Conservation (phyloP, 1,284 basidiomycete species). For the Trametes sp. region DNA sequence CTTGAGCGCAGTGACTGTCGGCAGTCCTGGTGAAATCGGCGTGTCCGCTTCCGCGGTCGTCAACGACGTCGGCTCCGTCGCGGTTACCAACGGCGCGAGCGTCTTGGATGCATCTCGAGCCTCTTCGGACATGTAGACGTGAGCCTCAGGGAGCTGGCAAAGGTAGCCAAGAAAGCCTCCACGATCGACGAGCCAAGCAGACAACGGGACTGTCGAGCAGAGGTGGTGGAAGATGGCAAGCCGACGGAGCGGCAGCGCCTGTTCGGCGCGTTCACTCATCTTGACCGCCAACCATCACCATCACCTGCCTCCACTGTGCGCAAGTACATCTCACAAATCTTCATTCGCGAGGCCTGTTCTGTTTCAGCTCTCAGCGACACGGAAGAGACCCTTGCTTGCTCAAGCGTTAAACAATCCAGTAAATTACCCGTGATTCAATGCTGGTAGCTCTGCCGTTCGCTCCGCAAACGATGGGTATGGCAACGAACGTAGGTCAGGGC, state of each 20-base stretch:
- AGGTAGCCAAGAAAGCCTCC: neutral
- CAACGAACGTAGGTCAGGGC: too few species aligned
- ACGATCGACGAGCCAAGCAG: neutral
- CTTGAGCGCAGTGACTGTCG: conserved; percentile 24
- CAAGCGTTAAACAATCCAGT: too few species aligned
- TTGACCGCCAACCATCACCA: conserved; percentile 16
- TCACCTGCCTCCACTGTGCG: conserved; percentile 1
- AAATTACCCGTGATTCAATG: too few species aligned
- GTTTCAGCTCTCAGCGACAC: too few species aligned
- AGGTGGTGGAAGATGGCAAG: conserved; percentile 8
- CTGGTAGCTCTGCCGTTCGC: too few species aligned
- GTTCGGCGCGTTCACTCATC: conserved; percentile 1
- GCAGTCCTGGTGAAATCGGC: conserved; percentile 19
- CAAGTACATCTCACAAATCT: too few species aligned
- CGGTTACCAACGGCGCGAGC: conserved; percentile 16
- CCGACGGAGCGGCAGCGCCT: neutral
- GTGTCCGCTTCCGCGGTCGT: conserved; percentile 13
- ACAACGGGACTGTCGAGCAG: neutral
- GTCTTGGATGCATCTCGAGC: conserved; percentile 18
- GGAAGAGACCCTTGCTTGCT: too few species aligned
- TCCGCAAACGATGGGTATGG: too few species aligned
- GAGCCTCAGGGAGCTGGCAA: neutral
- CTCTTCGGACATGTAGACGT: conserved; percentile 17
- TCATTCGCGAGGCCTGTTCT: too few species aligned
- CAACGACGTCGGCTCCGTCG: conserved; percentile 14